A percentile compares a stretch with the other conserved stretches of the same genome.
Conservation (phyloP, 2,329 filamentous ascomycete species). For the Huntiella decipiens region DNA sequence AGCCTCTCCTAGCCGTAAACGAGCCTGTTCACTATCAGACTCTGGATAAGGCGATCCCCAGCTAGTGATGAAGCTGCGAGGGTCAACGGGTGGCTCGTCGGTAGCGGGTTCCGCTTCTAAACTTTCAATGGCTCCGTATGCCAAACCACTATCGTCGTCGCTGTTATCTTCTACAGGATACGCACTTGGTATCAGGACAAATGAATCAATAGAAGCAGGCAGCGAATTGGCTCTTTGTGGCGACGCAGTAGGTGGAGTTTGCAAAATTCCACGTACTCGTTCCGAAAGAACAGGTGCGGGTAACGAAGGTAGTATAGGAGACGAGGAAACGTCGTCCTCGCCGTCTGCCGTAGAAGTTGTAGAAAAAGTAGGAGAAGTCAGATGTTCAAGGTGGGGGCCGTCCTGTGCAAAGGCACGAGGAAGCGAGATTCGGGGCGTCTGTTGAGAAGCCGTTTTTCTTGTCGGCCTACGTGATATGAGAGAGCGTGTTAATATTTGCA, state of each 20-base stretch:
- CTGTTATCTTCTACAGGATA: conserved; percentile 9
- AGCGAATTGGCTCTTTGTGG: not conserved
- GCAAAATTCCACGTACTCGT: conserved; percentile 33
- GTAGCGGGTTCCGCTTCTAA: not conserved
- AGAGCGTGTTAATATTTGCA: too few species aligned
- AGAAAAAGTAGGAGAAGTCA: conserved; percentile 39
- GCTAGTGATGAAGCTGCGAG: conserved; percentile 40
- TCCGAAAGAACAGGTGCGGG: conserved; percentile 38
- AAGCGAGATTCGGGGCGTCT: conserved; percentile 24
- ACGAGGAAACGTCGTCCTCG: conserved; percentile 28
- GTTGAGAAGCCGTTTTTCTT: conserved; percentile 38
- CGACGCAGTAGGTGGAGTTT: conserved; percentile 26
- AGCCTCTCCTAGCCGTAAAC: conserved; percentile 21
- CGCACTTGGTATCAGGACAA: too few species aligned
- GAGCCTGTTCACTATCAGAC: conserved; percentile 33
- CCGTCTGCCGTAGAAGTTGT: conserved; percentile 42
- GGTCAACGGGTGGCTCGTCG: conserved; percentile 1
- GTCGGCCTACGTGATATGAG: conserved; percentile 12
- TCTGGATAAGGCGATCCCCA: conserved; percentile 84
- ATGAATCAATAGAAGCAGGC: not conserved
- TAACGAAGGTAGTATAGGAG: conserved; percentile 38
- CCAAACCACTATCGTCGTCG: conserved; percentile 10
- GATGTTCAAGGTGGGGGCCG: conserved; percentile 24
- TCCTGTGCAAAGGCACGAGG: conserved; percentile 44
- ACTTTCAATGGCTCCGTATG: not conserved